Evolutionary conservation across 1,139 yeast species (phyloP).

Genomic region (Diutina scorzettiae): DNA sequence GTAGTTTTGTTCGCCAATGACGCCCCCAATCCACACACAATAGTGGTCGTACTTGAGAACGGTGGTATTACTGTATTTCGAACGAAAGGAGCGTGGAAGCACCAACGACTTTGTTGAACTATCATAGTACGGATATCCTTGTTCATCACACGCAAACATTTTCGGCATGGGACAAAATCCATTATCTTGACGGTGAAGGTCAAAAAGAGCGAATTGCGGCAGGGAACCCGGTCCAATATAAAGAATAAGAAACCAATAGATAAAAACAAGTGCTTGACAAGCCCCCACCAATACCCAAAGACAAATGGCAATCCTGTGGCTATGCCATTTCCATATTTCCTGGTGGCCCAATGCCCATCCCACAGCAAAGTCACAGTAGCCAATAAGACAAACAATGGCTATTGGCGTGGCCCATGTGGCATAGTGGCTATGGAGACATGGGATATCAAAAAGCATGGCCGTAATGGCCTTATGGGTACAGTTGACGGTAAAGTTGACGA

Average conservation of each 20-base stretch:
- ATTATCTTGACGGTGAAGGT: background rate
- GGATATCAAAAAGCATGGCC: conserved; percentile 8
- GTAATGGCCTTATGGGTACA: no score
- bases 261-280: conserved; percentile 14
- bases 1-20: conserved; percentile 47
- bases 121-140: conserved; percentile 57
- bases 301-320: conserved; percentile 17
- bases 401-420: conserved; percentile 7
- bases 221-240: conserved; percentile 25
- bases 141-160: conserved; percentile 42
- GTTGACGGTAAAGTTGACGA: no score
- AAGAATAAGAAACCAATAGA: conserved; percentile 23
- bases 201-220: background rate
- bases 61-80: conserved; percentile 31
- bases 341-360: conserved; percentile 26
- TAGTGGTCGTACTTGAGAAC: conserved; percentile 55
- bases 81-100: conserved; percentile 44
- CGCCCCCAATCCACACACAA: conserved; percentile 51
- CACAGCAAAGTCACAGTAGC: conserved; percentile 22
- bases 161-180: conserved; percentile 26
- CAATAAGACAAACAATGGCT: conserved; percentile 13
- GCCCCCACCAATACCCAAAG: conserved; percentile 17
- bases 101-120: conserved; percentile 41
- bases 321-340: conserved; percentile 21
- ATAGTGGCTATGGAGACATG: background rate